Percentiles rank a stretch among this genome's conserved stretches.
Conservation (phyloP, 768 basidiomycete genomes). For the Brasilioporus rufonigricans region DNA sequence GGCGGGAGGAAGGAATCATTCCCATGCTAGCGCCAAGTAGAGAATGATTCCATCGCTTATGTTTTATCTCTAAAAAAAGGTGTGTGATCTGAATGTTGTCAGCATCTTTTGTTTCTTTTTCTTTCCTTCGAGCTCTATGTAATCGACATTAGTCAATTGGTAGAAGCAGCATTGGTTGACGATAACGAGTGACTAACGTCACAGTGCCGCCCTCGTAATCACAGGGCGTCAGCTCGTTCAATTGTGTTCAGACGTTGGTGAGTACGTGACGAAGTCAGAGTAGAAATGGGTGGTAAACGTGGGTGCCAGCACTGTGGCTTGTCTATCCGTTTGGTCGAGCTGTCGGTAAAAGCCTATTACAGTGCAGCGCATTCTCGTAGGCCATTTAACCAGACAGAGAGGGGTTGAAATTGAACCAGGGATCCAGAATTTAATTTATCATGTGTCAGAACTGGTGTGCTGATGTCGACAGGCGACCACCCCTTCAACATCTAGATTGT, state of each 20-base stretch:
- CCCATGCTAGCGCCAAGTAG: constrained; percentile 9
- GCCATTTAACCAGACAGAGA: no score
- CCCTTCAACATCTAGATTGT: neutral
- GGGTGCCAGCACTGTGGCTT: neutral
- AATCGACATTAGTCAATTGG: neutral
- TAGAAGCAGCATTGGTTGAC: neutral
- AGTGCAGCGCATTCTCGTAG: neutral
- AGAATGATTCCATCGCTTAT: constrained; percentile 10
- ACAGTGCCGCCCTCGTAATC: neutral
- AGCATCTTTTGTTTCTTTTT: neutral
- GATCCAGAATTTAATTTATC: neutral
- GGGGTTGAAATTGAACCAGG: neutral
- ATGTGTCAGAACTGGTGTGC: neutral
- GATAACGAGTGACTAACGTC: neutral
- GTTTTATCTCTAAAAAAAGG: neutral
- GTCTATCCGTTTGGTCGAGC: no score
- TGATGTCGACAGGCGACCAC: neutral
- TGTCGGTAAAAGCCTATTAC: neutral
- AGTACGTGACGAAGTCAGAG: neutral
- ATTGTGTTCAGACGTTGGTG: neutral
- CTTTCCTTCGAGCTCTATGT: neutral
- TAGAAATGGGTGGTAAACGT: neutral
- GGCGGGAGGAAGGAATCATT: neutral
- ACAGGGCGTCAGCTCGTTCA: neutral
- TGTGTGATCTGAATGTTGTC: neutral